A percentile compares a stretch with the other conserved stretches of the same genome.
Conservation (phyloP, 495 filamentous ascomycete genomes). For the Mycothermus thermophilus region DNA sequence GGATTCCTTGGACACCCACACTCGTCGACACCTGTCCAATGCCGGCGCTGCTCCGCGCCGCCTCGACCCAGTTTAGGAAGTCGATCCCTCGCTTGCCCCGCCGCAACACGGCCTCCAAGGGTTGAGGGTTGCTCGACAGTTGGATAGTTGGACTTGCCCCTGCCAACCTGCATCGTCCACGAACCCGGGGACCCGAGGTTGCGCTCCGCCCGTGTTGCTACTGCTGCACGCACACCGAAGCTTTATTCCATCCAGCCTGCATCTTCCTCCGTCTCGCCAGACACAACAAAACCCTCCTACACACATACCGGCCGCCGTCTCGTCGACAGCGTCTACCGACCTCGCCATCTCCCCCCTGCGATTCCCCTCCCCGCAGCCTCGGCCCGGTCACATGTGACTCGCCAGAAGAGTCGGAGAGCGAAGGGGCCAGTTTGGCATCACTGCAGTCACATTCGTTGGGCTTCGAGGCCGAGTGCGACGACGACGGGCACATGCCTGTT, state of each 20-base stretch:
- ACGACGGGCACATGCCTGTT: slow-evolving; percentile 7
- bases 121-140: too few relatives aligned
- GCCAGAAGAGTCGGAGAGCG: slow-evolving; percentile 4
- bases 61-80: slow-evolving; percentile 10
- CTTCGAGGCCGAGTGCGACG: slow-evolving; percentile 4
- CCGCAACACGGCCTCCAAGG: slow-evolving; percentile 1
- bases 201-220: too few relatives aligned
- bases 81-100: slow-evolving; percentile 11
- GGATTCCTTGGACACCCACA: too few relatives aligned
- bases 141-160: too few relatives aligned
- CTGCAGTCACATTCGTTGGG: slow-evolving; percentile 10
- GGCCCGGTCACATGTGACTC: slow-evolving; percentile 8
- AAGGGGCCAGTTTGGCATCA: slow-evolving; percentile 9
- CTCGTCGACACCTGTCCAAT: too few relatives aligned
- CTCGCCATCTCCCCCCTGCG: slow-evolving; percentile 1
- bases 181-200: too few relatives aligned
- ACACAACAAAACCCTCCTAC: too few relatives aligned
- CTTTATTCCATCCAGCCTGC: too few relatives aligned
- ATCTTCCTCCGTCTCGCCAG: too few relatives aligned
- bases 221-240: too few relatives aligned
- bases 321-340: neutral
- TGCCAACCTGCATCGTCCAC: too few relatives aligned
- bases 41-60: slow-evolving; percentile 2
- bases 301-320: too few relatives aligned
- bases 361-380: slow-evolving; percentile 2